Conservation (phyloP, 352 stramenopile species). For the Globisporangium lucens region DNA sequence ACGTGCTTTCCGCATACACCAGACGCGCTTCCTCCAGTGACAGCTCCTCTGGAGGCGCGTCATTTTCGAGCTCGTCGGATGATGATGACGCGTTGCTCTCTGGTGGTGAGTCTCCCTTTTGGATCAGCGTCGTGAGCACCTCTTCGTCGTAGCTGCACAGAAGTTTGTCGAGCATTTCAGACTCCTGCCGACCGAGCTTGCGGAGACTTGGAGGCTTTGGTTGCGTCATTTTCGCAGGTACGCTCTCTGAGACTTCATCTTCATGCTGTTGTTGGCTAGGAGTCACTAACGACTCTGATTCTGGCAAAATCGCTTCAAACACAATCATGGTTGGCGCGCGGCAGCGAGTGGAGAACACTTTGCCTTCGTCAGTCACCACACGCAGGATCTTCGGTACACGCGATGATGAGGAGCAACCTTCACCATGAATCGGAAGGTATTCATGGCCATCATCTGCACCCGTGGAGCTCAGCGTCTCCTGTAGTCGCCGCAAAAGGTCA, state of each 20-base stretch:
- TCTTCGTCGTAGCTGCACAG: constrained; percentile 24
- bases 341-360: constrained; percentile 35
- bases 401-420: not conserved
- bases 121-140: not conserved
- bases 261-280: constrained; percentile 3
- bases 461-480: constrained; percentile 13
- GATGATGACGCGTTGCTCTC: not conserved
- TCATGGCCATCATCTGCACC: not conserved
- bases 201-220: constrained; percentile 16
- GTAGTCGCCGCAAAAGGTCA: constrained; percentile 17
- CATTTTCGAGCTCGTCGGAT: constrained; percentile 14
- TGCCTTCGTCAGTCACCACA: constrained; percentile 28
- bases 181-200: constrained; percentile 23
- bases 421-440: constrained; percentile 18
- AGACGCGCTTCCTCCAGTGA: constrained; percentile 27
- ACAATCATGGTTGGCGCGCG: constrained; percentile 38
- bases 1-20: constrained; percentile 29
- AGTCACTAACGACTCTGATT: not conserved
- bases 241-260: constrained; percentile 8
- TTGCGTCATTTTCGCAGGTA: not conserved
- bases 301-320: constrained; percentile 26
- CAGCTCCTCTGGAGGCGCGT: constrained; percentile 18
- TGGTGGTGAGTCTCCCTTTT: not conserved
- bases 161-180: constrained; percentile 28
- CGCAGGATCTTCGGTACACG: constrained; percentile 20